Evolutionary conservation across 148 eudicot species (phyloP), one percentile per base, ranked within the genome.

Genomic region (Vaccinium macrocarpon): DNA sequence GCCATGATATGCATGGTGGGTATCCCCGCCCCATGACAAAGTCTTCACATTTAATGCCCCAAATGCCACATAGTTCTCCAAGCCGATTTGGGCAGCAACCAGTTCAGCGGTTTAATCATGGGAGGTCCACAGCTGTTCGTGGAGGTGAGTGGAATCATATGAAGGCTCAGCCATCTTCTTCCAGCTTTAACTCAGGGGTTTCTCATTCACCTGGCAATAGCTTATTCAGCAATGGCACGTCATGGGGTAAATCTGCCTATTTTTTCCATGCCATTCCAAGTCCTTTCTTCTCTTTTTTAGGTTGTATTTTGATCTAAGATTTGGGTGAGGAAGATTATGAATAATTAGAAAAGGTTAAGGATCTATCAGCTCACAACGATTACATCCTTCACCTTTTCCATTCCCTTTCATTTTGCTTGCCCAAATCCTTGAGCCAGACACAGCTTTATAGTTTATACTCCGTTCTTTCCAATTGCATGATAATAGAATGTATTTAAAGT

Each of bases 31-130:
- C 92, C 49, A 83, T 88, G 84, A 49, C 92, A 56, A 90, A 90
- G 88, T 82, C 91, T 70, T 89, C 95, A 72, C 82, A 85, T 82
- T 88, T 85, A 38, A 70, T 86, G 84, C 91, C 91, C 23, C 93
- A 94, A n/a, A 71, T 84, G 56, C 86, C 91, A 23, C 97, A 91
- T 55, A 92, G 86, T 83, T 91, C 97, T 83, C 93, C 90, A 48
- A 91, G 94, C 81, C 94, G 92, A 83, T 89, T 94, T 84, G 97
- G 96, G 35, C 98, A 94, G 89, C 94, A 87, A 15, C 88, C 92
- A 80, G 68, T 84, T 83, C 97, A 92, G 83, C 94, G 90, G 80
- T 79, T 86, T 56, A 88, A 87, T 85, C 92, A 89, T 82, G 97
- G 94, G 76, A 90, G 92, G 85, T 86, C 93, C 19, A 78, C 88